Percentiles rank a stretch among this genome's conserved stretches.
These are phyloP conservation scores for Penicillium arizonense DNA, from an alignment of 495 filamentous ascomycete genomes.

Conservation along the genomic window DNA sequence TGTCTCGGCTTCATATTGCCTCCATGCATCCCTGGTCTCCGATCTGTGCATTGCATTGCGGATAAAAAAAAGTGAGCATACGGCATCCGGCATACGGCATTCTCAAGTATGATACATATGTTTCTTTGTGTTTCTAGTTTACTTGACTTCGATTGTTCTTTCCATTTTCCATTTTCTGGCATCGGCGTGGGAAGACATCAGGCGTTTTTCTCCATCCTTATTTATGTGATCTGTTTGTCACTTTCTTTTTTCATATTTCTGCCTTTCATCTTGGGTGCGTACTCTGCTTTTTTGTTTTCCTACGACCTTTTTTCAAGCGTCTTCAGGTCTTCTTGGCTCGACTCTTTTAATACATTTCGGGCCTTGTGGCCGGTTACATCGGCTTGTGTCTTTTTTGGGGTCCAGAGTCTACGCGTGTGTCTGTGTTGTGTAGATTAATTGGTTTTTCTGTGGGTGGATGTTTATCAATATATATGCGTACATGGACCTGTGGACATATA, in stretches of 20 bases:
- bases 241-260: slow-evolving; percentile 9
- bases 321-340: slow-evolving; percentile 6
- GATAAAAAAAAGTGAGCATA: too few relatives aligned
- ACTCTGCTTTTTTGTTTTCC: background rate
- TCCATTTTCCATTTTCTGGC: slow-evolving; percentile 14
- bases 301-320: background rate
- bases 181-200: slow-evolving; percentile 24
- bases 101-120: slow-evolving; percentile 17
- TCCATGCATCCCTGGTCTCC: background rate
- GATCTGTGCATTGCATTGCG: background rate
- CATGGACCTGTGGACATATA: too few relatives aligned
- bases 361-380: slow-evolving; percentile 8
- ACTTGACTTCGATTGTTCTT: background rate
- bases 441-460: too few relatives aligned
- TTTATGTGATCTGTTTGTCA: slow-evolving; percentile 2
- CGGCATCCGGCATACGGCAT: background rate
- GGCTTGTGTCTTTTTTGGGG: background rate
- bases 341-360: slow-evolving; percentile 17
- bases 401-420: too few relatives aligned
- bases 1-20: slow-evolving; percentile 1
- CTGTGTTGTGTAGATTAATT: too few relatives aligned
- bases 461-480: too few relatives aligned
- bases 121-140: slow-evolving; percentile 7
- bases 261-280: background rate
- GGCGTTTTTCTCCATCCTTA: slow-evolving; percentile 15